Percentiles rank a stretch among this genome's conserved stretches.
Conservation (phyloP, 352 stramenopile genomes). For the Pythium brachiatum region DNA sequence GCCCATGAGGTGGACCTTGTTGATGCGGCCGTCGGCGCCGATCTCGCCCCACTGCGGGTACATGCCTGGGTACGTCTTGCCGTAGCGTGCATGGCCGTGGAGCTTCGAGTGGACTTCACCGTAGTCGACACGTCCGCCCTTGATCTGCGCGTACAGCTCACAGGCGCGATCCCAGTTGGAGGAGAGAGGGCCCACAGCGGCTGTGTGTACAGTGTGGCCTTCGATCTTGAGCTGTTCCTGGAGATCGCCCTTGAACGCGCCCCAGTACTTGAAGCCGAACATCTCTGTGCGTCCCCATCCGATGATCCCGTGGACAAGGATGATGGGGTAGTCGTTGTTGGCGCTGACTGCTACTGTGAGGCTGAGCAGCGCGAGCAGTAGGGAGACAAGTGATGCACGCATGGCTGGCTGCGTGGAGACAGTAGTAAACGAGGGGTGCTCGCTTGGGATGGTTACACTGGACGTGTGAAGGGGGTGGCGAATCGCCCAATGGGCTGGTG, state of each 20-base stretch:
- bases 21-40: slow-evolving; percentile 39
- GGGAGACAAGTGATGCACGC: not conserved
- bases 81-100: slow-evolving; percentile 29
- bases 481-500: too few species aligned
- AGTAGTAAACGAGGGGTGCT: not conserved
- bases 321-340: slow-evolving; percentile 25
- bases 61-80: slow-evolving; percentile 48
- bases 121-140: slow-evolving; percentile 35
- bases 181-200: slow-evolving; percentile 29
- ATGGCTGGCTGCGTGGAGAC: slow-evolving; percentile 1
- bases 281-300: slow-evolving; percentile 28
- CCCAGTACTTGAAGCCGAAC: slow-evolving; percentile 28
- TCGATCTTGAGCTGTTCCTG: slow-evolving; percentile 29
- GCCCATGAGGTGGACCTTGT: slow-evolving; percentile 70
- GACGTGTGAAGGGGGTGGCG: not conserved
- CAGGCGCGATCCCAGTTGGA: slow-evolving; percentile 42
- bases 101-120: slow-evolving; percentile 22
- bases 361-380: slow-evolving; percentile 5
- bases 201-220: slow-evolving; percentile 32
- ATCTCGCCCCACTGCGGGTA: slow-evolving; percentile 56
- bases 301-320: slow-evolving; percentile 31
- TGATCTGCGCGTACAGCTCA: slow-evolving; percentile 42
- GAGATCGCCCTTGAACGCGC: slow-evolving; percentile 21
- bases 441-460: not conserved
- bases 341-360: not conserved